A percentile compares a stretch with the other conserved stretches of the same genome.
phyloP scores from a whole-genome alignment of 345 rosid genomes.

The Pistacia integerrima region DNA sequence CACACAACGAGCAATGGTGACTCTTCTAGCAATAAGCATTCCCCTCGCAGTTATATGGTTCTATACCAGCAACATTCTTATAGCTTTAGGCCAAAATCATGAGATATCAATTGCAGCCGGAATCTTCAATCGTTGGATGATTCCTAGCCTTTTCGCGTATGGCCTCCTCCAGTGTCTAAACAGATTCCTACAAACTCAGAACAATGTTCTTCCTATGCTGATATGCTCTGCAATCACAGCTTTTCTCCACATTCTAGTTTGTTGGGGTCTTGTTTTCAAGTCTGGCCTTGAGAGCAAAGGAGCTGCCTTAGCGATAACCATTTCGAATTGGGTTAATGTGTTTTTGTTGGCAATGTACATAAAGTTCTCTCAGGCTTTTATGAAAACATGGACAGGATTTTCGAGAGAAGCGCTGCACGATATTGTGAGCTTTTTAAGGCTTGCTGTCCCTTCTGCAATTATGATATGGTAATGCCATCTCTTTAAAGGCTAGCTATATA shows the following conservation, averaged over 20 bases:
- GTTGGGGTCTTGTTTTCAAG: conserved; percentile 48
- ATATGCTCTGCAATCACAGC: conserved; percentile 37
- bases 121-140: conserved; percentile 53
- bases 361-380: conserved; percentile 36
- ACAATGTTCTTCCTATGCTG: conserved; percentile 54
- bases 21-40: conserved; percentile 39
- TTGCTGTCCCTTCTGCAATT: conserved; percentile 57
- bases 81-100: conserved; percentile 42
- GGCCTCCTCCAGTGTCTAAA: conserved; percentile 64
- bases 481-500: too few relatives aligned
- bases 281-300: conserved; percentile 43
- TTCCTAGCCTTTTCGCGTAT: conserved; percentile 59
- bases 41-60: conserved; percentile 63
- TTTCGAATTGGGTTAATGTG: conserved; percentile 51
- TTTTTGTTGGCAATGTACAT: conserved; percentile 37
- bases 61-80: conserved; percentile 46
- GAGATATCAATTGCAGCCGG: conserved; percentile 45
- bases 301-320: conserved; percentile 42
- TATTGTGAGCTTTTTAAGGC: conserved; percentile 43
- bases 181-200: conserved; percentile 64
- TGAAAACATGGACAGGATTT: conserved; percentile 52
- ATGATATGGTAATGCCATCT: conserved; percentile 49
- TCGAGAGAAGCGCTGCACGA: conserved; percentile 41
- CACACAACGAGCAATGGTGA: conserved; percentile 70
- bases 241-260: conserved; percentile 36